Conservation (phyloP, 306 rosid genomes). For the Vicia faba region DNA sequence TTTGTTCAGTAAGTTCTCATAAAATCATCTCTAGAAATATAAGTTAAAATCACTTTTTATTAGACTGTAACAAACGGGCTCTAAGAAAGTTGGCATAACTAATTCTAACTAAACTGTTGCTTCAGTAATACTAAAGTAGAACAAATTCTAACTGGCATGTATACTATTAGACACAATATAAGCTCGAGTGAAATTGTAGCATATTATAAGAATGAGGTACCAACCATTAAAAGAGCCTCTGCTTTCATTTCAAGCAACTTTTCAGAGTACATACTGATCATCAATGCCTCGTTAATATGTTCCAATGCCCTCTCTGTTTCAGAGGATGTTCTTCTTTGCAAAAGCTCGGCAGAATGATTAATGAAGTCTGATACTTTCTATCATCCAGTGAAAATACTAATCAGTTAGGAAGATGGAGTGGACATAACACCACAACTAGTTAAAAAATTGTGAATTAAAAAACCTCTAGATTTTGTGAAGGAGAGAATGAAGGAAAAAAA, state of each 20-base stretch:
- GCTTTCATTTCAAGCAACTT: conserved; percentile 91
- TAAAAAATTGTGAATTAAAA: conserved; percentile 18
- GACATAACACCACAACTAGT: conserved; percentile 22
- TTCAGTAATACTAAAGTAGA: neutral
- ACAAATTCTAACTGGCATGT: neutral
- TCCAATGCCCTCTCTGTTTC: conserved; percentile 66
- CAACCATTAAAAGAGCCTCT: conserved; percentile 75
- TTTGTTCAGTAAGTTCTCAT: neutral
- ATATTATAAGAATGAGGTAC: conserved; percentile 42
- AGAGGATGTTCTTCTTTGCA: conserved; percentile 57
- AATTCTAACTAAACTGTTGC: neutral
- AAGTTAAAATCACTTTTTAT: neutral
- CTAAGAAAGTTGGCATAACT: neutral
- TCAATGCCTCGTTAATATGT: conserved; percentile 69
- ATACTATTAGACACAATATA: conserved; percentile 7
- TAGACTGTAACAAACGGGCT: no score
- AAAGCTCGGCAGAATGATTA: conserved; percentile 58
- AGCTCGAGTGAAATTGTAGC: conserved; percentile 32
- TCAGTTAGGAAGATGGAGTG: conserved; percentile 35
- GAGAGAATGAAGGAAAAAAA: conserved; percentile 32
- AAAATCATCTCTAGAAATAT: neutral
- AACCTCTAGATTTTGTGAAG: conserved; percentile 19
- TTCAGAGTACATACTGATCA: conserved; percentile 72
- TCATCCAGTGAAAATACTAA: conserved; percentile 41
- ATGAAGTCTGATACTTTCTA: conserved; percentile 78